Percentiles rank a stretch among this genome's conserved stretches.
phyloP scores from a whole-genome alignment of 2,329 filamentous ascomycete species.

The Bertia moriformis region DNA sequence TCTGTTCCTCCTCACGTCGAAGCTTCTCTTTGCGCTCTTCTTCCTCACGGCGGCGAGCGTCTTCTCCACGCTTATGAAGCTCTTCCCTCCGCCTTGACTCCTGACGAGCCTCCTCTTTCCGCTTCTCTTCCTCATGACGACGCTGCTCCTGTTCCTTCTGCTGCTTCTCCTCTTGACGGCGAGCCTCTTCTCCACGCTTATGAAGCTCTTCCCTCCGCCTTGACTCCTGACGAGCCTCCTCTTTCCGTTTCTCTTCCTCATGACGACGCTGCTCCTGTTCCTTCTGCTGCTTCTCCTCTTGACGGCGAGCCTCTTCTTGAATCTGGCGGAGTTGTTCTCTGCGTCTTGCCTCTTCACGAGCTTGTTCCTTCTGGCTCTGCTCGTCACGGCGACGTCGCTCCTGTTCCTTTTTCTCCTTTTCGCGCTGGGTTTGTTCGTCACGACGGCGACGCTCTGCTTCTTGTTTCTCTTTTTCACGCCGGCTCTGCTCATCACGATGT shows the following conservation, averaged over 20 bases:
- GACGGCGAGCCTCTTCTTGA: not conserved
- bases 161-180: conserved; percentile 53
- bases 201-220: too few species aligned
- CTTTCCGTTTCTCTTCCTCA: conserved; percentile 13
- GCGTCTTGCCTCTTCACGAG: not conserved
- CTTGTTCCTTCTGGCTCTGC: too few species aligned
- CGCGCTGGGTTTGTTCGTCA: too few species aligned
- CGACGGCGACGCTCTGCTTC: too few species aligned
- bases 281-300: not conserved
- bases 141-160: conserved; percentile 40
- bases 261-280: conserved; percentile 4
- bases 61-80: conserved; percentile 25
- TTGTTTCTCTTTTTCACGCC: too few species aligned
- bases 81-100: not conserved
- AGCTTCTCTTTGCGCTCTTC: not conserved
- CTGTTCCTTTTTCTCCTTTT: too few species aligned
- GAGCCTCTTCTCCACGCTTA: too few species aligned
- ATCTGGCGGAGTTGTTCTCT: not conserved
- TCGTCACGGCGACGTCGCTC: too few species aligned
- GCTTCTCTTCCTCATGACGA: too few species aligned
- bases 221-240: conserved; percentile 7
- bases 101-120: not conserved
- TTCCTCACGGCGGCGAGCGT: too few species aligned
- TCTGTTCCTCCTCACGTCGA: too few species aligned
- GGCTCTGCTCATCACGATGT: too few species aligned